These are phyloP conservation scores for Alectoria sarmentosa DNA, from an alignment of 495 filamentous ascomycete genomes.

Conservation along the genomic window DNA sequence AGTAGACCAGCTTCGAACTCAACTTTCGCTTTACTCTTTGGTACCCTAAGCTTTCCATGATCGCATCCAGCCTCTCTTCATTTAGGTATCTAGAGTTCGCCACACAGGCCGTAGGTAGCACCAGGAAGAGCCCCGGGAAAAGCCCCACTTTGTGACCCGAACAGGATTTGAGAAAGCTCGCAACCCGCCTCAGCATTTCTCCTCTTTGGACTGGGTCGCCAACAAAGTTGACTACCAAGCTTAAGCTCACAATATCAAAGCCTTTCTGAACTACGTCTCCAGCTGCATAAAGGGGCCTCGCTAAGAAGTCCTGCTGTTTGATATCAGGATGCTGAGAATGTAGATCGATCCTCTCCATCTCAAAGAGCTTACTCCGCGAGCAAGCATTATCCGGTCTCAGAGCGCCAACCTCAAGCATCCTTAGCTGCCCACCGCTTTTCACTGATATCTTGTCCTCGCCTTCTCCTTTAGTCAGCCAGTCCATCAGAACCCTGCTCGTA, in stretches of 20 bases:
- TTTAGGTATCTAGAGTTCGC: constrained; percentile 88
- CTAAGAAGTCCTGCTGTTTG: constrained; percentile 88
- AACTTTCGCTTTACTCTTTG: constrained; percentile 55
- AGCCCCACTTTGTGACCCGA: constrained; percentile 22
- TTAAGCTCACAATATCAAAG: constrained; percentile 91
- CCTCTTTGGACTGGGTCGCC: constrained; percentile 67
- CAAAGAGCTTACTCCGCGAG: constrained; percentile 59
- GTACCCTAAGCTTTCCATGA: constrained; percentile 77
- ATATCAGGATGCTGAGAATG: constrained; percentile 79
- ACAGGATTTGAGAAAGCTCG: constrained; percentile 51
- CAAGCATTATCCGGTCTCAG: constrained; percentile 80
- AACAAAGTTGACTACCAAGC: constrained; percentile 91
- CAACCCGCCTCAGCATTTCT: constrained; percentile 76
- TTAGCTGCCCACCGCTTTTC: constrained; percentile 36
- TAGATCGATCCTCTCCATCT: constrained; percentile 82
- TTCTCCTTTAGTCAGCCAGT: constrained; percentile 63
- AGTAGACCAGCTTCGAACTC: constrained; percentile 80
- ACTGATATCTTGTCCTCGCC: constrained; percentile 24
- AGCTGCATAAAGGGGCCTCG: constrained; percentile 60
- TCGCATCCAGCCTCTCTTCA: constrained; percentile 57
- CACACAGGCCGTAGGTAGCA: constrained; percentile 83
- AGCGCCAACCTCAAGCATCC: constrained; percentile 83
- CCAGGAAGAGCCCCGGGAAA: constrained; percentile 81
- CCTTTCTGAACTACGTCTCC: constrained; percentile 42
- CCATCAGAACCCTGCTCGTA: constrained; percentile 74